phyloP scores from a whole-genome alignment of 129 eudicot species.

The Centaurea solstitialis region DNA sequence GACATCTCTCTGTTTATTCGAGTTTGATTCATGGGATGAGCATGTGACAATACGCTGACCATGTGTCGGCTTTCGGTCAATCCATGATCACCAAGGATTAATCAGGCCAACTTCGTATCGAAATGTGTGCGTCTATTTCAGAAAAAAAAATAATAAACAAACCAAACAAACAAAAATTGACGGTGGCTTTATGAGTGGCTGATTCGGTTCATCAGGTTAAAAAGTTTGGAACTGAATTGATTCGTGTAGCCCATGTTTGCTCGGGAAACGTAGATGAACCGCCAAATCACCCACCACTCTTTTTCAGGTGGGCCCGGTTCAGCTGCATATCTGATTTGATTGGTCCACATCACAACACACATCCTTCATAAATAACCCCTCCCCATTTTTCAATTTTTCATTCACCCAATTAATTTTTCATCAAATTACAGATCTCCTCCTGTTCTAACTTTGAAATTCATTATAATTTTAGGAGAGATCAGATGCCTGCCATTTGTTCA shows the following conservation, averaged over 20 bases:
- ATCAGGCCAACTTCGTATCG: too few relatives aligned
- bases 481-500: constrained; percentile 23
- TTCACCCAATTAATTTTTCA: too few relatives aligned
- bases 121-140: too few relatives aligned
- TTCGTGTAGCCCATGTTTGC: not conserved
- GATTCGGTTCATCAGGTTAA: not conserved
- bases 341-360: constrained; percentile 25
- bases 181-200: not conserved
- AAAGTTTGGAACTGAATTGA: not conserved
- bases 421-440: not conserved
- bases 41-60: too few relatives aligned
- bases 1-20: too few relatives aligned
- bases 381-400: not conserved
- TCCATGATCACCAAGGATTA: too few relatives aligned
- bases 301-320: not conserved
- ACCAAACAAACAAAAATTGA: too few relatives aligned
- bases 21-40: too few relatives aligned
- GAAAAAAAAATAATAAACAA: too few relatives aligned
- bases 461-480: not conserved
- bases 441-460: not conserved
- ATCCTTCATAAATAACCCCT: constrained; percentile 1
- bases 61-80: too few relatives aligned
- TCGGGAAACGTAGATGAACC: not conserved
- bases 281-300: not conserved
- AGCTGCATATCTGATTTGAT: not conserved